phyloP scores from a whole-genome alignment of 164 flowering plant species.

The Magnolia sinica region DNA sequence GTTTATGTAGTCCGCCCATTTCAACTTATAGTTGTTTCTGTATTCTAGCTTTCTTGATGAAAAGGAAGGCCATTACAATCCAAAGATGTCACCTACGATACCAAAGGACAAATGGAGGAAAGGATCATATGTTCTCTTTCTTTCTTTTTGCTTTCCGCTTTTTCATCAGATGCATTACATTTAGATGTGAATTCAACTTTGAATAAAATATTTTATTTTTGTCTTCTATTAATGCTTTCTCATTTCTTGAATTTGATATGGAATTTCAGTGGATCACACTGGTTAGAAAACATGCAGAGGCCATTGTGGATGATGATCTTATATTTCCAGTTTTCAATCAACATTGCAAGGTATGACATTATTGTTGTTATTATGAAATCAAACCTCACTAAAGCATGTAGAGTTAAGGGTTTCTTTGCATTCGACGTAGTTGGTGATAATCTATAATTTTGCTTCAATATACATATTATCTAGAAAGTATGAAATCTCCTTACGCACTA shows the following conservation, averaged over 20 bases:
- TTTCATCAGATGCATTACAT: neutral
- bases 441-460: neutral
- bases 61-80: constrained; percentile 70
- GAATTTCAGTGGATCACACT: constrained; percentile 79
- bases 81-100: constrained; percentile 80
- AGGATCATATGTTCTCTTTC: constrained; percentile 79
- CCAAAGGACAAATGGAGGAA: constrained; percentile 81
- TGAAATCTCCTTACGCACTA: no score
- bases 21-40: constrained; percentile 3
- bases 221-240: neutral
- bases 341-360: constrained; percentile 66
- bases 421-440: neutral
- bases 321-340: constrained; percentile 63
- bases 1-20: neutral
- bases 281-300: constrained; percentile 67
- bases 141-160: neutral
- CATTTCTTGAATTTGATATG: neutral
- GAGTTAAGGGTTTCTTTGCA: neutral
- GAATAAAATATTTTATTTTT: no score
- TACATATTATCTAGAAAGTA: no score
- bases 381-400: neutral
- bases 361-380: neutral
- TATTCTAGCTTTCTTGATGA: constrained; percentile 62
- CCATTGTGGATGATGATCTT: constrained; percentile 63
- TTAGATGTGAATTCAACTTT: neutral